A percentile compares a stretch with the other conserved stretches of the same genome.
Conservation (phyloP, 768 basidiomycete species). For the Mycena floridula region DNA sequence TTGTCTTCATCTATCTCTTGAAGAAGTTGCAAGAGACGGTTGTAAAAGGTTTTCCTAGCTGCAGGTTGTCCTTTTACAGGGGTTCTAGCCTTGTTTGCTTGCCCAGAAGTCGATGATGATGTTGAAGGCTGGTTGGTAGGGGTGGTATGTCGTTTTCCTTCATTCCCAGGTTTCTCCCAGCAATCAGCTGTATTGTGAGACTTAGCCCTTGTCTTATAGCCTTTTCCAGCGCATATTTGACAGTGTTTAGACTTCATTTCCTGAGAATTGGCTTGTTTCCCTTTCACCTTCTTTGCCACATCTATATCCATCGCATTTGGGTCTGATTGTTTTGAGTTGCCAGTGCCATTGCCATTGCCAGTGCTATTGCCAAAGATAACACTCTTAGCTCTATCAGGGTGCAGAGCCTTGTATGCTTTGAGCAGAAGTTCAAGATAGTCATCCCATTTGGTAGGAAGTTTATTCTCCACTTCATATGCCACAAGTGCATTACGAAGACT, state of each 20-base stretch:
- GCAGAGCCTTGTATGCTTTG: constrained; percentile 1
- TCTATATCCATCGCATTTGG: constrained; percentile 4
- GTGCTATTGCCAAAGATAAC: constrained; percentile 2
- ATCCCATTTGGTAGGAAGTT: neutral
- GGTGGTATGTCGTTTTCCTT: too few species aligned
- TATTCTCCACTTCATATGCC: neutral
- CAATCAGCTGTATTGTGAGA: too few species aligned
- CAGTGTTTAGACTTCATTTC: too few species aligned
- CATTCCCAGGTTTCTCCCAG: too few species aligned
- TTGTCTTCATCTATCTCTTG: neutral
- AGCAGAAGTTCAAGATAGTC: constrained; percentile 1
- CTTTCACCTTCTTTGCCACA: too few species aligned
- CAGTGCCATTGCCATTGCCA: neutral
- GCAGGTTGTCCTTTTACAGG: neutral
- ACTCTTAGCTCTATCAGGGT: constrained; percentile 3
- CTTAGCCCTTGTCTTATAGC: too few species aligned
- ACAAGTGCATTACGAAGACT: constrained; percentile 1
- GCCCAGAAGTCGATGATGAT: too few species aligned
- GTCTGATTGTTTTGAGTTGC: neutral
- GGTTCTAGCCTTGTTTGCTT: neutral
- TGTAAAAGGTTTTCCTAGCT: neutral
- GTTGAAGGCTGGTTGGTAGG: too few species aligned
- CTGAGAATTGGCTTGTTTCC: too few species aligned
- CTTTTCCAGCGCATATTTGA: too few species aligned
- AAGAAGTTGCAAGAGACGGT: neutral